These are phyloP conservation scores for Corchorus capsularis DNA, from an alignment of 345 rosid species.

Conservation along the genomic window DNA sequence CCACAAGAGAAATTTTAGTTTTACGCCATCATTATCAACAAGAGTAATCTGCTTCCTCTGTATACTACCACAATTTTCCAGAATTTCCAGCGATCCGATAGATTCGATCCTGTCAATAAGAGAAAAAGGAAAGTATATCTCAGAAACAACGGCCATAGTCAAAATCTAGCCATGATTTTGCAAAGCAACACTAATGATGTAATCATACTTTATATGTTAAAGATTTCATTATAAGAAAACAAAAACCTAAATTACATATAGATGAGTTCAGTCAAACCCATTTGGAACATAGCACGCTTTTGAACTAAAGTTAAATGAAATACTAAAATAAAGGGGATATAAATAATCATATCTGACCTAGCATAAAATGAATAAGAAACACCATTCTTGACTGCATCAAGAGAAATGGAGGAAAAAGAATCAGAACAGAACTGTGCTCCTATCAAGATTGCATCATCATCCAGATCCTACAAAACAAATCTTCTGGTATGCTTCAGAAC, in stretches of 20 bases:
- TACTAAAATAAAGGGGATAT: background rate
- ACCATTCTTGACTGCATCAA: conserved; percentile 53
- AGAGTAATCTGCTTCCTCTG: conserved; percentile 68
- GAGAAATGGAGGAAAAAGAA: conserved; percentile 80
- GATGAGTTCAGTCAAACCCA: background rate
- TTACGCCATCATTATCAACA: conserved; percentile 68
- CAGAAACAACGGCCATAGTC: background rate
- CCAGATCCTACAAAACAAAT: conserved; percentile 63
- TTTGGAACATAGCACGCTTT: background rate
- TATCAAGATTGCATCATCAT: conserved; percentile 77
- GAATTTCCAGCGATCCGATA: conserved; percentile 68
- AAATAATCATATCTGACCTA: conserved; percentile 44
- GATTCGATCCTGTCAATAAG: conserved; percentile 71
- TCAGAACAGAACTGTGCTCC: conserved; percentile 87
- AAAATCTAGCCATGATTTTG: background rate
- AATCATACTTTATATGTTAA: background rate
- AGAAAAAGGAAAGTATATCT: background rate
- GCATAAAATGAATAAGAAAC: conserved; percentile 81
- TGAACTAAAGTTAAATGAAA: background rate
- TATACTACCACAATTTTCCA: conserved; percentile 47
- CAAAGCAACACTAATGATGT: background rate
- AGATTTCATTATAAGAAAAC: background rate
- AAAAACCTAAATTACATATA: background rate
- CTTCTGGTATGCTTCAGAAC: background rate
- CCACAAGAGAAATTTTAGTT: conserved; percentile 77